Conservation (phyloP, 306 rosid species). For the Pachyrhizus erosus region DNA sequence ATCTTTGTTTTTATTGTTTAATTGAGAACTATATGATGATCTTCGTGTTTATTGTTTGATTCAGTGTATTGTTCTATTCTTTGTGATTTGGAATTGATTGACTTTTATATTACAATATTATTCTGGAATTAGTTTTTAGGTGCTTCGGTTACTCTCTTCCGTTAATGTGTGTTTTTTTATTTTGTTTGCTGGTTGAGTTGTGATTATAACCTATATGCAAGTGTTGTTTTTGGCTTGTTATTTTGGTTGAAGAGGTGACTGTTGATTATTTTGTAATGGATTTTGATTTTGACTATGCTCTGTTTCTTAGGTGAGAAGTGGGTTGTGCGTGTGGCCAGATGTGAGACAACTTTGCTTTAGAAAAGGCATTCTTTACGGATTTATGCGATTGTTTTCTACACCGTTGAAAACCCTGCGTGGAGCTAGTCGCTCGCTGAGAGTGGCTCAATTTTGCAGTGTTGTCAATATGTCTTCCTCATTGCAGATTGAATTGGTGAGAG, state of each 20-base stretch:
- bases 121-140: constrained; percentile 21
- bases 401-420: constrained; percentile 89
- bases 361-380: constrained; percentile 78
- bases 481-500: constrained; percentile 97
- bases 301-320: constrained; percentile 68
- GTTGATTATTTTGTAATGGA: constrained; percentile 21
- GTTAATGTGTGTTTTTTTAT: not conserved
- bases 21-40: constrained; percentile 2
- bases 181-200: not conserved
- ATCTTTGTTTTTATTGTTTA: too few species aligned
- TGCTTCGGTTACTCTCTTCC: too few species aligned
- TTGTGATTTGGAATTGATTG: constrained; percentile 10
- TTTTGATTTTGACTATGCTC: constrained; percentile 30
- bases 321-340: constrained; percentile 75
- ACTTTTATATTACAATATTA: not conserved
- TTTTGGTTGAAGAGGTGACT: constrained; percentile 1
- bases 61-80: not conserved
- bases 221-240: not conserved
- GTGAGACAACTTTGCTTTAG: constrained; percentile 75
- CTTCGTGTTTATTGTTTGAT: constrained; percentile 5
- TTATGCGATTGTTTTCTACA: constrained; percentile 70
- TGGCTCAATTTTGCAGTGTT: constrained; percentile 86
- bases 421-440: constrained; percentile 87
- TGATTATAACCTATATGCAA: not conserved
- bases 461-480: constrained; percentile 75